Base-by-base conservation (phyloP, 768 basidiomycete genomes). In the Pleurotus platypus region DNA sequence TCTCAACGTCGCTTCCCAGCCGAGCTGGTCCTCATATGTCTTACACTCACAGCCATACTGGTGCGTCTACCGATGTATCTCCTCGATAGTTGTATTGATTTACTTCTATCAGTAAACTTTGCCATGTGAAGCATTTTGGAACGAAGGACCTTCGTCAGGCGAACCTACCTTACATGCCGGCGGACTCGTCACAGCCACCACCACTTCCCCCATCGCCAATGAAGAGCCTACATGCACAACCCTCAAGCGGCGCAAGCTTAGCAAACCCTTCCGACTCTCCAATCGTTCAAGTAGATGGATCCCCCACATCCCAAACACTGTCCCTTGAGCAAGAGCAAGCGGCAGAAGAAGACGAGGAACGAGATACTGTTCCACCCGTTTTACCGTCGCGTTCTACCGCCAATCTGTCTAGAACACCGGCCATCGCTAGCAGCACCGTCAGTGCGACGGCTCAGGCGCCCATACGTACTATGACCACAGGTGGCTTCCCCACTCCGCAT, bases 101-200 rank as follows among this genome's bases (percentile, higher is more conserved):
- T 8, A 11, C 30, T 11, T 35, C 30, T 35, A 7, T 58, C 69
- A 94, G 93, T 74, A 94, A 93, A 78, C 74, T 77, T 47, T 95
- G 93, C 64, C 91, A 95, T 67, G 66, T 83, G 53, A 89, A 85
- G 76, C 82, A 76, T 61, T 94, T 93, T 62, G 92, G 90, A 18
- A 91, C 87, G 7, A 78, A 80, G 54, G 84, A 89, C 64, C 78
- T 90, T 30, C 81, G 89, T 50, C 82, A 85, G 55, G 86, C 85
- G 55, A 89, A 89, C 65, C 81, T 89, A 8, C 83, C 87, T 22
- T 68, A 82, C 58, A 70, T 72, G 61, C 70, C 73, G 35, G 76
- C 76, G 18, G 55, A 63, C 9, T 62, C 62, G 18, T 68, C 68
- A 16, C 59, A 64, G 11, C 63, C 66, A 22, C 46, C 46, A 24